Percentiles rank a stretch among this genome's conserved stretches.
These are phyloP conservation scores for Lasiosphaeris hirsuta DNA, from an alignment of 495 filamentous ascomycete species.

Conservation along the genomic window DNA sequence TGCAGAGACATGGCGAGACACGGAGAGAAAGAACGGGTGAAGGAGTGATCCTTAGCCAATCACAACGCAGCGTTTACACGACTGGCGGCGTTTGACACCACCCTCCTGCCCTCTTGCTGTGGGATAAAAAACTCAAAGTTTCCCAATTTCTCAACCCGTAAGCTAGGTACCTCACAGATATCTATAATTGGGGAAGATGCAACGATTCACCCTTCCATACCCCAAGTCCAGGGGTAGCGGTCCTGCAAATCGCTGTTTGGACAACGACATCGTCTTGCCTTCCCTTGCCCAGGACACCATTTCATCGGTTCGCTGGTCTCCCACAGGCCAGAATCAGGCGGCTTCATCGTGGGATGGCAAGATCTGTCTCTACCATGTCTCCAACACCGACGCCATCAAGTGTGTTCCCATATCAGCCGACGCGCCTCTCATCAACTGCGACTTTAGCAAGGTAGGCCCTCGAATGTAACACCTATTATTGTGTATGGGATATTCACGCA, in stretches of 20 bases:
- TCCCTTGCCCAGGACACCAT: constrained; percentile 79
- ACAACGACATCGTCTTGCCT: constrained; percentile 70
- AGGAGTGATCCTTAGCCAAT: too few relatives aligned
- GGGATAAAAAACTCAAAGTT: too few relatives aligned
- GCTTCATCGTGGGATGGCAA: constrained; percentile 92
- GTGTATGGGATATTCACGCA: too few relatives aligned
- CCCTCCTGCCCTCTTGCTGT: too few relatives aligned
- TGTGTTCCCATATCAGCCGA: constrained; percentile 82
- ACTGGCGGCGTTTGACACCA: too few relatives aligned
- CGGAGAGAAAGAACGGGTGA: too few relatives aligned
- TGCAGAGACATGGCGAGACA: too few relatives aligned
- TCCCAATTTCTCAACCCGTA: too few relatives aligned
- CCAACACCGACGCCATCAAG: constrained; percentile 62
- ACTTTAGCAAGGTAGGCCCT: constrained; percentile 78
- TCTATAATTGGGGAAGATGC: constrained; percentile 10
- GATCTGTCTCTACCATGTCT: constrained; percentile 88
- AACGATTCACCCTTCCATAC: neutral
- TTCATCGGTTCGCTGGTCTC: constrained; percentile 80
- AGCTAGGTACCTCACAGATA: too few relatives aligned
- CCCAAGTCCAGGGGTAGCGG: too few relatives aligned
- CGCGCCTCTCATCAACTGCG: constrained; percentile 70
- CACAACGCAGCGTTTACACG: too few relatives aligned
- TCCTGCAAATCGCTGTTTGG: constrained; percentile 57
- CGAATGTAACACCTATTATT: too few relatives aligned
- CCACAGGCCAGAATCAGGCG: constrained; percentile 71